phyloP scores from a whole-genome alignment of 1,284 basidiomycete species.

The Phellinidium pouzarii region DNA sequence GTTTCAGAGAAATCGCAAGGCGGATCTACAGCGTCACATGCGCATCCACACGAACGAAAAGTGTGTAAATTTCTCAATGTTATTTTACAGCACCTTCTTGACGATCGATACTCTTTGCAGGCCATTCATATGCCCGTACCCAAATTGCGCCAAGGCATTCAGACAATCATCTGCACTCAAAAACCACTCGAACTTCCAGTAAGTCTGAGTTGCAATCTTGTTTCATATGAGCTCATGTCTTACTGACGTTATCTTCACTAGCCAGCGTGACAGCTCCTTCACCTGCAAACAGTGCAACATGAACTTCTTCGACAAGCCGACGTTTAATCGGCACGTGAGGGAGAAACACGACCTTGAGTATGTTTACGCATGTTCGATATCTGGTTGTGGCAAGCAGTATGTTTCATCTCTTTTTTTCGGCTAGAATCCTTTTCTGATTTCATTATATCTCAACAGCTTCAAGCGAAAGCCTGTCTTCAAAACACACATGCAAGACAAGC shows the following conservation, averaged over 20 bases:
- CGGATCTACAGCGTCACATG: constrained; percentile 17
- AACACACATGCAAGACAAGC: constrained; percentile 14
- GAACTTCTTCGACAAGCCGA: constrained; percentile 19
- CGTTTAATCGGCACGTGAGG: constrained; percentile 15
- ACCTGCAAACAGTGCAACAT: constrained; percentile 10
- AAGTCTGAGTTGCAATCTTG: background rate
- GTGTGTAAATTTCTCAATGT: constrained; percentile 1
- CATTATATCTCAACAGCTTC: background rate
- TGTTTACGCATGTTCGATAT: constrained; percentile 9
- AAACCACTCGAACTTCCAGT: constrained; percentile 18
- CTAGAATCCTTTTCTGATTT: background rate
- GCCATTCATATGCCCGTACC: constrained; percentile 13
- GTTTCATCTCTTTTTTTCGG: background rate
- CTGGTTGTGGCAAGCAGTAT: constrained; percentile 11
- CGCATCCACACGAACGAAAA: constrained; percentile 19
- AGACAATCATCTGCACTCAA: constrained; percentile 16
- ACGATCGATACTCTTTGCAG: background rate
- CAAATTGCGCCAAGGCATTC: constrained; percentile 16
- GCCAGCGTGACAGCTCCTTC: constrained; percentile 6
- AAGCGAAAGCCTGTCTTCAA: constrained; percentile 16
- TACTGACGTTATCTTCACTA: background rate
- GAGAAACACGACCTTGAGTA: constrained; percentile 16
- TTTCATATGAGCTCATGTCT: background rate
- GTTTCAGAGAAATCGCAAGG: constrained; percentile 16
- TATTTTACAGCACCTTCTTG: background rate